Percentiles rank a stretch among this genome's conserved stretches.
Evolutionary conservation across 495 filamentous ascomycete genomes (phyloP).

Genomic region (Cetradonia linearis): DNA sequence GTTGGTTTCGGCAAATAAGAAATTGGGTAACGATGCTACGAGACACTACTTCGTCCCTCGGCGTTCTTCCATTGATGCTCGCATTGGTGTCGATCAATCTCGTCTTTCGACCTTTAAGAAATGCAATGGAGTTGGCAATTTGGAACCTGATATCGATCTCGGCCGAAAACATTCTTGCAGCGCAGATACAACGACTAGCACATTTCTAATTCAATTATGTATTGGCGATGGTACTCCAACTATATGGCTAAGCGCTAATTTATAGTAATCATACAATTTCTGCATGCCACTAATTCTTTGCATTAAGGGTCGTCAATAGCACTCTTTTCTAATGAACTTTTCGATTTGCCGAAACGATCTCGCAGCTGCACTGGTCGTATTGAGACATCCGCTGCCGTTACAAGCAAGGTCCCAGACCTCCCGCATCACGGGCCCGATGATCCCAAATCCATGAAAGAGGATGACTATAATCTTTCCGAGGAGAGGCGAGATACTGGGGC

Average conservation of each 20-base stretch:
- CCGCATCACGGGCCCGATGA: background rate
- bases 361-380: background rate
- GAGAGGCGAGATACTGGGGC: background rate
- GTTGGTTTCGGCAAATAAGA: conserved; percentile 76
- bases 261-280: background rate
- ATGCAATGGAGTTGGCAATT: background rate
- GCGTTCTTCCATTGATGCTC: background rate
- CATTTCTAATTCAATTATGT: background rate
- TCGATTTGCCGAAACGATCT: background rate
- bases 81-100: background rate
- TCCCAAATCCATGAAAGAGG: background rate
- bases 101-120: background rate
- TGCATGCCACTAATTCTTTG: background rate
- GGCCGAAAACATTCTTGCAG: background rate
- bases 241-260: background rate
- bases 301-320: background rate
- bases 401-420: background rate
- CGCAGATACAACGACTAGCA: background rate
- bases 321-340: background rate
- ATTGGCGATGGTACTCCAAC: background rate
- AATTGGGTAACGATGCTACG: conserved; percentile 80
- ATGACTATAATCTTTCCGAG: background rate
- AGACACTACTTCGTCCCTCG: conserved; percentile 46
- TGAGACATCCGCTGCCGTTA: background rate
- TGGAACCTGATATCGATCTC: background rate